A percentile compares a stretch with the other conserved stretches of the same genome.
These are phyloP conservation scores for Capsicum chinense DNA, from an alignment of 257 asterid species.

Conservation along the genomic window DNA sequence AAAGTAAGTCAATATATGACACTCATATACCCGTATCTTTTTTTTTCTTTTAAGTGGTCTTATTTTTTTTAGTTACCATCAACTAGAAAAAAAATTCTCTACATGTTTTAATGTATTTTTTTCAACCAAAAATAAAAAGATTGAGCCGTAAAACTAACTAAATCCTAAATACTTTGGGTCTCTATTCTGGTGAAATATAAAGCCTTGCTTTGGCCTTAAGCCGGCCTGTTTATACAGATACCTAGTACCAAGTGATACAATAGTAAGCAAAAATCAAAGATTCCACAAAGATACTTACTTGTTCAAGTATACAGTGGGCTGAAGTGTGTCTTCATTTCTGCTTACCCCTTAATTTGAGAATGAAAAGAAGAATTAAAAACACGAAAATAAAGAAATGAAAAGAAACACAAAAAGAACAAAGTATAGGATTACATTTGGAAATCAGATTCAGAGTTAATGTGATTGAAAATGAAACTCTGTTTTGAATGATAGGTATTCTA, in stretches of 20 bases:
- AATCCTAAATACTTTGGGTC: too few relatives aligned
- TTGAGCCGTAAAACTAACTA: too few relatives aligned
- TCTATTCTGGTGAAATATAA: too few relatives aligned
- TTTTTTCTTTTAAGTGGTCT: too few relatives aligned
- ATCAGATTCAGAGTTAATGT: neutral
- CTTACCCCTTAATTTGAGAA: conserved; percentile 60
- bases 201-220: too few relatives aligned
- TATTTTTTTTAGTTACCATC: too few relatives aligned
- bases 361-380: conserved; percentile 32
- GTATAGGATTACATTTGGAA: neutral
- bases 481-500: neutral
- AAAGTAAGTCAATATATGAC: too few relatives aligned
- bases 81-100: too few relatives aligned
- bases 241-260: neutral
- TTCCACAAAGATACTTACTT: conserved; percentile 60
- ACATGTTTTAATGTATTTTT: too few relatives aligned
- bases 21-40: too few relatives aligned
- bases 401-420: conserved; percentile 9
- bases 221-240: neutral
- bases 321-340: conserved; percentile 91
- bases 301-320: conserved; percentile 86
- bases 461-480: conserved; percentile 9
- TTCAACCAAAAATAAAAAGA: too few relatives aligned
- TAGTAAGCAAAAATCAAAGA: conserved; percentile 3
- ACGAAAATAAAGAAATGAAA: conserved; percentile 14